Conservation (phyloP, 805 yeast genomes). For the Candida ulmi region DNA sequence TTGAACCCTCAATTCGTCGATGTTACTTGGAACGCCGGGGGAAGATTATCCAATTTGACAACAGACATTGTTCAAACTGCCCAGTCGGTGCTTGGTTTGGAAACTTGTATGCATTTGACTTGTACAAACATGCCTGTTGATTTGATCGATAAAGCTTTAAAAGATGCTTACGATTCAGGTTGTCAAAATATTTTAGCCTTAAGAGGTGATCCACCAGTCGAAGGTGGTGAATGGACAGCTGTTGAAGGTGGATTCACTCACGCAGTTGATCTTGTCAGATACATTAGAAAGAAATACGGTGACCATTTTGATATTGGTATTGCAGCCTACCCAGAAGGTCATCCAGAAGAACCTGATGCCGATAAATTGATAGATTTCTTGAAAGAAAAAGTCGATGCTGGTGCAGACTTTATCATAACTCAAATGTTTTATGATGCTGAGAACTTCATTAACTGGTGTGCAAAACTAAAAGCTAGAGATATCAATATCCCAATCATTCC, state of each 20-base stretch:
- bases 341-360: slow-evolving; percentile 68
- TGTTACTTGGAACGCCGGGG: slow-evolving; percentile 99
- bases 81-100: slow-evolving; percentile 84
- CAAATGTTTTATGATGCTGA: slow-evolving; percentile 97
- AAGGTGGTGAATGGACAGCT: slow-evolving; percentile 38
- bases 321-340: slow-evolving; percentile 97
- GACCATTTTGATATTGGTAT: slow-evolving; percentile 92
- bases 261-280: slow-evolving; percentile 79
- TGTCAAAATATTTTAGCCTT: slow-evolving; percentile 93
- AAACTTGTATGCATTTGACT: slow-evolving; percentile 97
- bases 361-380: slow-evolving; percentile 52
- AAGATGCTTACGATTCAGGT: slow-evolving; percentile 82
- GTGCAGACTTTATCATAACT: slow-evolving; percentile 90
- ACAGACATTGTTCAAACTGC: slow-evolving; percentile 90
- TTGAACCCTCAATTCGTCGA: slow-evolving; percentile 88
- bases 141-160: slow-evolving; percentile 77
- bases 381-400: slow-evolving; percentile 87
- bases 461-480: slow-evolving; percentile 61
- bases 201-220: slow-evolving; percentile 92
- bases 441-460: slow-evolving; percentile 78
- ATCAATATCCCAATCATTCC: slow-evolving; percentile 87
- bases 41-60: slow-evolving; percentile 74
- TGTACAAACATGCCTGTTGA: slow-evolving; percentile 90
- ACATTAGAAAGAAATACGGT: slow-evolving; percentile 75
- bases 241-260: slow-evolving; percentile 75